Evolutionary conservation across 1,139 yeast species (phyloP).

Genomic region (Geotrichum klebahnii): DNA sequence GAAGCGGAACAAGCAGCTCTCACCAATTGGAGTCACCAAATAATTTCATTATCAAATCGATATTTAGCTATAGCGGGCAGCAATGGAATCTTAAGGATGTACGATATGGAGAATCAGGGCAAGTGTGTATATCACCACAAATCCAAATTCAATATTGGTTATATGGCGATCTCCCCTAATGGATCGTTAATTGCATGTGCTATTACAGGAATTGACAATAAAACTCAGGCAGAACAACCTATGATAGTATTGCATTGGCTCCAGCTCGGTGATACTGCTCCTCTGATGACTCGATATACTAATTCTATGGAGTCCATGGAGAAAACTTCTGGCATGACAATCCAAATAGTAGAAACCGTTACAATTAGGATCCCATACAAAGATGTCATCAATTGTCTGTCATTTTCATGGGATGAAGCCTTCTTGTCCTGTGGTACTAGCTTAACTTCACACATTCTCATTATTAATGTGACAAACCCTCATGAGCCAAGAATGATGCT

Average conservation of each 20-base stretch:
- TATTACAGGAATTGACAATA: conserved; percentile 70
- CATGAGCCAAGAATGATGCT: conserved; percentile 66
- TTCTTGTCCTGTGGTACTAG: conserved; percentile 80
- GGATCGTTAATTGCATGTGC: conserved; percentile 73
- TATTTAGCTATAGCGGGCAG: conserved; percentile 69
- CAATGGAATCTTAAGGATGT: conserved; percentile 63
- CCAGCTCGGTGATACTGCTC: conserved; percentile 21
- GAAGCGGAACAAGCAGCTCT: conserved; percentile 30
- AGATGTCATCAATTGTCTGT: conserved; percentile 73
- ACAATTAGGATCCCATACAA: conserved; percentile 80
- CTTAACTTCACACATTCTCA: conserved; percentile 72
- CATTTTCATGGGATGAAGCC: conserved; percentile 65
- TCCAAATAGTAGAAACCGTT: conserved; percentile 47
- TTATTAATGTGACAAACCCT: conserved; percentile 62
- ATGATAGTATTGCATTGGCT: conserved; percentile 62
- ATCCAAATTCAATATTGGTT: conserved; percentile 72
- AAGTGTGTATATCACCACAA: conserved; percentile 63
- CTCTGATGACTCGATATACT: conserved; percentile 12
- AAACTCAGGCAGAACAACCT: conserved; percentile 72
- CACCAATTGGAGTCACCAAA: conserved; percentile 57
- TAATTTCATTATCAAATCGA: conserved; percentile 60
- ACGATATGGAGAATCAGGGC: conserved; percentile 55
- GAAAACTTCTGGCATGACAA: conserved; percentile 10
- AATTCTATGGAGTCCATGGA: not conserved
- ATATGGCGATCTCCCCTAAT: conserved; percentile 64